Base-by-base conservation (phyloP, 2,329 filamentous ascomycete species). In the Phialemoniopsis sp. region DNA sequence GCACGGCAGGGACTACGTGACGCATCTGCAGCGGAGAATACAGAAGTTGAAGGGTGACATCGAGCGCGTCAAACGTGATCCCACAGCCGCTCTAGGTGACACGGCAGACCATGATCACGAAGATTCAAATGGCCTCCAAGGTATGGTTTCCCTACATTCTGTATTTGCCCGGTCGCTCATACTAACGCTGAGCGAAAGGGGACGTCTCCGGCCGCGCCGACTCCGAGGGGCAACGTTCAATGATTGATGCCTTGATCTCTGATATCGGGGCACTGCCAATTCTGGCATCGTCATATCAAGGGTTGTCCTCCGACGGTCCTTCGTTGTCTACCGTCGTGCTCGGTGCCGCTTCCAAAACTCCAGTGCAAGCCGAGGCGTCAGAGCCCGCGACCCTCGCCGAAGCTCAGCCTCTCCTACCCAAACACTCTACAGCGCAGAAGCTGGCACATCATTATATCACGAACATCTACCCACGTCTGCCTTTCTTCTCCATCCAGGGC, bases 211-310 rank as follows among this genome's bases (percentile, higher is more conserved):
- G 14, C 13, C 14, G 21, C 13, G 29, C 28, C 4, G 18, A 29
- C 18, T 16, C 21, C n/a, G 16, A 17, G 13, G 12, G 29, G 12
- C 33, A 19, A 7, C 34, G 40, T 5, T 45, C 44, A 12, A 38
- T 41, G 21, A 48, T 52, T 15, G 49, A 52, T 34, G 43, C 48
- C 9, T 38, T 53, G 28, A 51, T 53, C 15, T 43, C 47, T 15
- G 50, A 53, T 31, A 52, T 53, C 34, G 50, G 49, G 12, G 50
- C 47, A 2, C 44, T 53, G 13, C 50, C 49, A 13, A 49, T 49
- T 13, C 33, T 47, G 8, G 41, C 46, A 9, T 47, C 45, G 3
- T 44, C 46, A 2, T 49, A 42, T 26, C 39, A 43, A 4, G 28
- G 14, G 3, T 32, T 37, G 3, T 32, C 39, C 2, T 34, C 41